Evolutionary conservation across 1,284 basidiomycete genomes (phyloP).

Genomic region (Moesziomyces antarcticus): DNA sequence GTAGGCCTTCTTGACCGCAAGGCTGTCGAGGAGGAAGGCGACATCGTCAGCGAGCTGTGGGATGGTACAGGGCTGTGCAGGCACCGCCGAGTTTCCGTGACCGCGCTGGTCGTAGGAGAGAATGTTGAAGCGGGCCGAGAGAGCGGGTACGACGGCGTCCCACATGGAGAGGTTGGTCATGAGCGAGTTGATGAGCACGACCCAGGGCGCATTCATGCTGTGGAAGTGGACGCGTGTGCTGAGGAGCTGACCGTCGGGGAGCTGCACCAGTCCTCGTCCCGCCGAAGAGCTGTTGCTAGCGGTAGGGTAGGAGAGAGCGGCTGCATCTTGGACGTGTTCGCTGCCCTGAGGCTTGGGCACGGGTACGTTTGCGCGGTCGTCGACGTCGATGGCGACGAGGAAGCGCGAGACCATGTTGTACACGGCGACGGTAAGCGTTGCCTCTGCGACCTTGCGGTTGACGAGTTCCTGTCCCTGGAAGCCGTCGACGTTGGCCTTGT

Average conservation of each 20-base stretch:
- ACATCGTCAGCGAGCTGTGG: conserved; percentile 69
- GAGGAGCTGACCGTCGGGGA: conserved; percentile 49
- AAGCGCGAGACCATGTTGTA: conserved; percentile 71
- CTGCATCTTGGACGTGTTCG: conserved; percentile 44
- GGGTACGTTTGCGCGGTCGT: conserved; percentile 64
- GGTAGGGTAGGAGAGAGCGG: conserved; percentile 9
- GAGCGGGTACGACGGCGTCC: conserved; percentile 66
- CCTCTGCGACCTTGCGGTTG: conserved; percentile 67
- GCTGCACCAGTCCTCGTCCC: conserved; percentile 50
- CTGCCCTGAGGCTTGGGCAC: conserved; percentile 63
- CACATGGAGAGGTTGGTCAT: conserved; percentile 70
- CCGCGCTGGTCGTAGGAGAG: conserved; percentile 70
- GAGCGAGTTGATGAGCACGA: conserved; percentile 70
- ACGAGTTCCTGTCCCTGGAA: conserved; percentile 41
- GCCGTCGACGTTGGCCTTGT: conserved; percentile 57
- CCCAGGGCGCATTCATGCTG: conserved; percentile 61
- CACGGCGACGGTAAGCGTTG: conserved; percentile 68
- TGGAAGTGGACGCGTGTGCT: conserved; percentile 57
- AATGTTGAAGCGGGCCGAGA: conserved; percentile 68
- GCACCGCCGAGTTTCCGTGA: conserved; percentile 67
- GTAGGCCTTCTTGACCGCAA: conserved; percentile 60
- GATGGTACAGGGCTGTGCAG: conserved; percentile 66
- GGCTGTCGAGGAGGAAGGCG: conserved; percentile 65
- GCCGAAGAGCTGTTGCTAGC: conserved; percentile 42
- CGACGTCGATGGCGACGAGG: conserved; percentile 69